Conservation (phyloP, 164 flowering plant genomes). For the Paratinospora sagittata region DNA sequence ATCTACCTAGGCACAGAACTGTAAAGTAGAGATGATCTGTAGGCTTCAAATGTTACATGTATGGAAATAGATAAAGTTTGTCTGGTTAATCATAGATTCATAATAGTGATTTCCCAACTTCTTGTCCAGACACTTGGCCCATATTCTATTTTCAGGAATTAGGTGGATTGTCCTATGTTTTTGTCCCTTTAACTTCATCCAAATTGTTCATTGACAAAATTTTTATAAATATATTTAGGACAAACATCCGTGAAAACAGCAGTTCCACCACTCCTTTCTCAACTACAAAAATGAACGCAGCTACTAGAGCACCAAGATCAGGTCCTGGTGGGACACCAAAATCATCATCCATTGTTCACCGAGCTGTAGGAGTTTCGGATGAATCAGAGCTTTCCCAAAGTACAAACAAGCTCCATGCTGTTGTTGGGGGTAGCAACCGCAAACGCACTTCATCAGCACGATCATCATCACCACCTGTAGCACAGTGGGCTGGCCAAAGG, state of each 20-base stretch:
- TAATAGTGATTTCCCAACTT: not conserved
- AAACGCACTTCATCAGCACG: slow-evolving; percentile 56
- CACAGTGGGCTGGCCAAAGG: slow-evolving; percentile 65
- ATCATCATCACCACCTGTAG: slow-evolving; percentile 79
- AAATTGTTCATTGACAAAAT: not conserved
- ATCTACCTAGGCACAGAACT: not conserved
- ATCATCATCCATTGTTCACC: slow-evolving; percentile 43
- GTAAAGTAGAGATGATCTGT: not conserved
- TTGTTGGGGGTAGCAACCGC: slow-evolving; percentile 50
- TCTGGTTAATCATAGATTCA: not conserved
- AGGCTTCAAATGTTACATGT: not conserved
- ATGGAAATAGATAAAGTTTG: not conserved
- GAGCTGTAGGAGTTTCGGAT: slow-evolving; percentile 37
- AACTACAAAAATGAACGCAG: slow-evolving; percentile 43
- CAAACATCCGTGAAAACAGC: slow-evolving; percentile 51
- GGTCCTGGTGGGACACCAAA: slow-evolving; percentile 48
- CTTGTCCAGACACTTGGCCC: not conserved
- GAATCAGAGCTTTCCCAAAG: slow-evolving; percentile 68
- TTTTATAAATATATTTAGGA: slow-evolving; percentile 29
- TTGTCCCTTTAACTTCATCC: not conserved
- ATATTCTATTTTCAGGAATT: not conserved
- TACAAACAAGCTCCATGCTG: slow-evolving; percentile 46
- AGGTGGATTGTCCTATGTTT: not conserved
- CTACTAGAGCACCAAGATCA: slow-evolving; percentile 69
- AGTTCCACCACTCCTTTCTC: slow-evolving; percentile 58